Evolutionary conservation across 768 basidiomycete species (phyloP).

Genomic region (Termitomyces bulborhizus): DNA sequence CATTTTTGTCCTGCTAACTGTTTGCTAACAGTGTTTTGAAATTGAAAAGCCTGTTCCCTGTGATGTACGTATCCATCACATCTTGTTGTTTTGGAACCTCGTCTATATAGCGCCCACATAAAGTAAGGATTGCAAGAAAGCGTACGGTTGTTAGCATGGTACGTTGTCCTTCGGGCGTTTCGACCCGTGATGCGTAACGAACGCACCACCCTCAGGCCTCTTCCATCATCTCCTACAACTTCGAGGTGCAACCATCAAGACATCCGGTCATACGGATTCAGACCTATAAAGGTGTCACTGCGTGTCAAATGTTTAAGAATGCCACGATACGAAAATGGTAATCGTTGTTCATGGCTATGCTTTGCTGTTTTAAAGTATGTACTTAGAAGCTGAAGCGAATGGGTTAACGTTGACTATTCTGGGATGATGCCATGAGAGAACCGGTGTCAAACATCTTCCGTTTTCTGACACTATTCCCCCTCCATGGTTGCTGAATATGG

Average conservation of each 20-base stretch:
- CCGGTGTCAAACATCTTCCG: neutral
- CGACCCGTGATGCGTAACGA: neutral
- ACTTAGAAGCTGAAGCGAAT: neutral
- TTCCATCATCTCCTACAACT: neutral
- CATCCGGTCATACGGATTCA: no score
- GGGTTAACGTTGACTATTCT: slow-evolving; percentile 1
- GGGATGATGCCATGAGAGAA: slow-evolving; percentile 4
- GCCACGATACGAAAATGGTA: neutral
- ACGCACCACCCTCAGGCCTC: neutral
- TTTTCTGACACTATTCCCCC: neutral
- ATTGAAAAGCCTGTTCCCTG: no score
- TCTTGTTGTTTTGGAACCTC: no score
- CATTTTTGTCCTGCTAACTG: no score
- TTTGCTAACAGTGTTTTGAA: no score
- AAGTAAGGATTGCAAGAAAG: neutral
- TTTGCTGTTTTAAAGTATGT: neutral
- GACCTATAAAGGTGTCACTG: no score
- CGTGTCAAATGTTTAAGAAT: neutral
- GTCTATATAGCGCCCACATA: no score
- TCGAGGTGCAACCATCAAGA: neutral
- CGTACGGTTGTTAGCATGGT: neutral
- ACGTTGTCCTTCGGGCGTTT: neutral
- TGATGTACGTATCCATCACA: no score
- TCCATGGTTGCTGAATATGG: slow-evolving; percentile 22
- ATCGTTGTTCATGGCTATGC: neutral